Evolutionary conservation across 1,139 yeast genomes (phyloP), one percentile per base, ranked within the genome.

Genomic region (Yamadazyma triangularis): DNA sequence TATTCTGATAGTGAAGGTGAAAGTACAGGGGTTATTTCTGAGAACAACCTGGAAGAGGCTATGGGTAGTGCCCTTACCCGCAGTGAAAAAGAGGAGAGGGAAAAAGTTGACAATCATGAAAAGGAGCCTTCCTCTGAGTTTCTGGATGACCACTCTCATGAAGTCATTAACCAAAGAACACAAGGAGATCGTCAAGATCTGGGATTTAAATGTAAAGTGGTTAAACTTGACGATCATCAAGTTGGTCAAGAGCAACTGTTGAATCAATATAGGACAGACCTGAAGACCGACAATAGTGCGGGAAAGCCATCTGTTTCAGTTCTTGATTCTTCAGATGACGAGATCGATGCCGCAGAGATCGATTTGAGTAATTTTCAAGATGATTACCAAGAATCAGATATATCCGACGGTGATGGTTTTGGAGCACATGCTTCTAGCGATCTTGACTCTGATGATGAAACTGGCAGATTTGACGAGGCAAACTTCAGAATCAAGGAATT

Each of bases 341-440:
- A 27, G 4, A 5, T 14, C 9, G 35, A 31, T n/a, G 30, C 20
- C 15, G 46, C 41, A 5, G 51, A 40, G 7, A 36, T 72, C 15
- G 76, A 72, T 37, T 47, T 71, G 42, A 53, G 59, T 29, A 57
- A 71, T 31, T 37, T 71, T 2, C 68, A 61, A 27, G 82, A 77
- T 44, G 83, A 76, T 42, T 73, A 63, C 42, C 76, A 70, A 21
- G 76, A 66, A 4, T 36, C 52, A 13, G 20, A 18, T 18, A 18
- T 18, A 7, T 18, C 9, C 6, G 9, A 18, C 9, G 20, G 20
- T 18, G n/a, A n/a, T n/a, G n/a, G n/a, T n/a, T n/a, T n/a, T n/a
- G n/a, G n/a, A n/a, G n/a, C n/a, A n/a, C n/a, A n/a, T n/a, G n/a
- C n/a, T n/a, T n/a, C n/a, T n/a, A n/a, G n/a, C n/a, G n/a, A n/a